Percentiles rank a stretch among this genome's conserved stretches.
phyloP scores from a whole-genome alignment of 2,329 filamentous ascomycete genomes.

The Colletotrichum godetiae region DNA sequence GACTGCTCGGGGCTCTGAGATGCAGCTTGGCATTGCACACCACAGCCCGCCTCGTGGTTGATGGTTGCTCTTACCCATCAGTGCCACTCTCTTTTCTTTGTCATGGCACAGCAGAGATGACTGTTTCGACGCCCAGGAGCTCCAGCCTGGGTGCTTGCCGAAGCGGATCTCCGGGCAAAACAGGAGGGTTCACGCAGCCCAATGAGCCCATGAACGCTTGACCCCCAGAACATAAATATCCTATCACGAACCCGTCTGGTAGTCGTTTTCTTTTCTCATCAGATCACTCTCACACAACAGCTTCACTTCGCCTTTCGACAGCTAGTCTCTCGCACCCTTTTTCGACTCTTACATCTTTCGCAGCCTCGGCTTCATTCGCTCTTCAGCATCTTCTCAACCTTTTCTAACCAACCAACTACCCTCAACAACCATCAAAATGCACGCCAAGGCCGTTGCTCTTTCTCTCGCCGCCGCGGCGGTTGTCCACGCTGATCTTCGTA shows the following conservation, averaged over 20 bases:
- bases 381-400: constrained; percentile 2
- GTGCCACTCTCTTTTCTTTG: constrained; percentile 15
- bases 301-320: constrained; percentile 35
- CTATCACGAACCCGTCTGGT: constrained; percentile 32
- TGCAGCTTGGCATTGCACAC: constrained; percentile 31
- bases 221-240: constrained; percentile 32
- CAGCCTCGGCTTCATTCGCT: constrained; percentile 33
- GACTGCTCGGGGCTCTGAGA: constrained; percentile 33
- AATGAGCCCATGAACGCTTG: constrained; percentile 13
- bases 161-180: constrained; percentile 30
- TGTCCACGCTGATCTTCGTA: constrained; percentile 46
- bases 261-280: constrained; percentile 11
- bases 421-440: constrained; percentile 40
- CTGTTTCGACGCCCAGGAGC: constrained; percentile 26
- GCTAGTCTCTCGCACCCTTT: constrained; percentile 32
- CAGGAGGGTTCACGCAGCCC: constrained; percentile 14
- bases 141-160: background rate
- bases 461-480: constrained; percentile 43
- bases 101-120: constrained; percentile 22
- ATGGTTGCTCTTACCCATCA: constrained; percentile 7
- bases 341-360: constrained; percentile 9
- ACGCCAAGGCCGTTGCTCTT: constrained; percentile 41
- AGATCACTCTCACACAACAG: constrained; percentile 21
- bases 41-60: constrained; percentile 21
- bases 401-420: background rate